These are phyloP conservation scores for Thalassiosira profunda DNA, from an alignment of 108 stramenopile species.

Conservation along the genomic window DNA sequence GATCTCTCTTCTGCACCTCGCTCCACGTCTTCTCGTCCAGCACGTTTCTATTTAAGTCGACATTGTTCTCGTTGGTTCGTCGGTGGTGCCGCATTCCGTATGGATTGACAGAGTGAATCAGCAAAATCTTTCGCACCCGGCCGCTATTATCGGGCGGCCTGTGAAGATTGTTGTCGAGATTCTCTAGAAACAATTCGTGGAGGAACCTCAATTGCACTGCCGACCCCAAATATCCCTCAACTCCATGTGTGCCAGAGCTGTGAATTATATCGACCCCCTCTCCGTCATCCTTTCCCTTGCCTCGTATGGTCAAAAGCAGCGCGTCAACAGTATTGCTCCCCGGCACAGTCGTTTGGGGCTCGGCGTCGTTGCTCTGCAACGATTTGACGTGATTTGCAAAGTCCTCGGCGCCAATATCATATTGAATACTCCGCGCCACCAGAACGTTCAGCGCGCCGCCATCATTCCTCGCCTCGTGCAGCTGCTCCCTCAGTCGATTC, in stretches of 20 bases:
- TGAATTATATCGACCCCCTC: constrained; percentile 55
- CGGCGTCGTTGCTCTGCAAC: background rate
- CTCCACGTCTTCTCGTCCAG: constrained; percentile 39
- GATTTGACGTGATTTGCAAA: too few species aligned
- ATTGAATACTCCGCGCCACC: constrained; percentile 33
- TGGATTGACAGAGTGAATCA: constrained; percentile 88
- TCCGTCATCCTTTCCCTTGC: background rate
- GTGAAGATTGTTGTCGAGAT: constrained; percentile 13
- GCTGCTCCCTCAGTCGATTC: constrained; percentile 28
- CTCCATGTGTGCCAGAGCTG: constrained; percentile 77
- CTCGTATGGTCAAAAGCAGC: constrained; percentile 21
- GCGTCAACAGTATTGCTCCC: constrained; percentile 46
- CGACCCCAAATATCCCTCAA: constrained; percentile 86
- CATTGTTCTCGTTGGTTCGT: constrained; percentile 85
- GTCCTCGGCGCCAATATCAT: constrained; percentile 18
- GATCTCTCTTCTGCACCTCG: constrained; percentile 49
- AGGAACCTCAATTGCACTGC: constrained; percentile 78
- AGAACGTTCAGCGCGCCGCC: background rate
- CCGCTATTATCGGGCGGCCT: constrained; percentile 16
- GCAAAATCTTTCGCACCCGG: constrained; percentile 59
- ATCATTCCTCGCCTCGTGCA: background rate
- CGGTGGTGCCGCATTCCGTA: constrained; percentile 79
- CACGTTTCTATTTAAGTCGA: constrained; percentile 87
- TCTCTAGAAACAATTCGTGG: constrained; percentile 30
- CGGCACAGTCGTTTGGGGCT: constrained; percentile 10